These are phyloP conservation scores for Smithsoniella earleae DNA, from an alignment of 163 green algal species.

Conservation along the genomic window DNA sequence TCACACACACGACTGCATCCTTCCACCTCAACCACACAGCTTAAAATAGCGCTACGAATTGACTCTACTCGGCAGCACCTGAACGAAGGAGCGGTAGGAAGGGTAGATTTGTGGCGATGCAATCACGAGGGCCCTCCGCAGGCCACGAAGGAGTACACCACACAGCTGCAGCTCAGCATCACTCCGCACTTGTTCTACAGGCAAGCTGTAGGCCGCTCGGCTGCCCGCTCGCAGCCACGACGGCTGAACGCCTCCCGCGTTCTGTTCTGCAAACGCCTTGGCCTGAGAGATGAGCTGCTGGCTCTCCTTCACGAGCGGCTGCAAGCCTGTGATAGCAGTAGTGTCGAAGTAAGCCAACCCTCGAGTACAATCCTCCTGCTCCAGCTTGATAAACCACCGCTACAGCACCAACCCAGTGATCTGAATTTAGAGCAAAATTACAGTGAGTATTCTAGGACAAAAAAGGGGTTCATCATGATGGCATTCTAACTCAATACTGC, in stretches of 20 bases:
- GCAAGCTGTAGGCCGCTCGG: background rate
- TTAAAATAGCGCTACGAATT: background rate
- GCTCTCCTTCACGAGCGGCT: background rate
- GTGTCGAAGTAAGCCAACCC: constrained; percentile 49
- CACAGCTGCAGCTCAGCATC: background rate
- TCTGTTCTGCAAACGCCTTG: background rate
- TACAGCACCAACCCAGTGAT: too few species aligned
- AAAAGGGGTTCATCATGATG: too few species aligned
- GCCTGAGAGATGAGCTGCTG: background rate
- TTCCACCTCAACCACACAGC: background rate
- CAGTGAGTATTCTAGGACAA: too few species aligned
- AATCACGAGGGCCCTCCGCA: background rate
- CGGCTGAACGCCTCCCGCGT: background rate
- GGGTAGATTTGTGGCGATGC: background rate
- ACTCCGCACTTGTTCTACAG: background rate
- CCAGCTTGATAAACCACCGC: constrained; percentile 57
- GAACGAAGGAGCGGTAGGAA: constrained; percentile 34
- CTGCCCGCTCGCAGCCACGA: background rate
- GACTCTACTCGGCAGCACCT: background rate
- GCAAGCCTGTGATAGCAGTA: constrained; percentile 35
- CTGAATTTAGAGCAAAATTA: too few species aligned
- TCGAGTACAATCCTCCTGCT: constrained; percentile 44
- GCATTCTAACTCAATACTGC: too few species aligned
- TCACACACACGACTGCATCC: background rate
- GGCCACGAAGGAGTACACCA: background rate